Evolutionary conservation across 805 yeast species (phyloP), one percentile per base, ranked within the genome.

Genomic region (Zygoascus tannicola): DNA sequence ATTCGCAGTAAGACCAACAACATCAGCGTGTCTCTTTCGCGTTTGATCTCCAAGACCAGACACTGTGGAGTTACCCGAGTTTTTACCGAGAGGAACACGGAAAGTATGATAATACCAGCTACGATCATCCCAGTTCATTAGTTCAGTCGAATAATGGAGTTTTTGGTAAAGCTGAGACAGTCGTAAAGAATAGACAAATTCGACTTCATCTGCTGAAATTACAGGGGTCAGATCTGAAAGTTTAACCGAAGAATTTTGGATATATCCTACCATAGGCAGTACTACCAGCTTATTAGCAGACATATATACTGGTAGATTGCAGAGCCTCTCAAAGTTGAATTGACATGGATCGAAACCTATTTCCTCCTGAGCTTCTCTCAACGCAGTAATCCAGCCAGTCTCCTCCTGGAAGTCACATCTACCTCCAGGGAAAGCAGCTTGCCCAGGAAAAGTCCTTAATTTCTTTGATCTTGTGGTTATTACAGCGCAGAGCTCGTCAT

Each of bases 381-480:
- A 67, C 1, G 90, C 78, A 41, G 81, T 77, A 41, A 71, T 70
- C 75, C 83, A 81, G 8, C 48, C 33, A 5, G 33, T 36, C 22
- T 53, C 56, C 10, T 22, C 21, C 23, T 39, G 40, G 26, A 28
- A 59, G 59, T 85, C 94, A 5, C 86, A 81, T 55, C 78, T 80
- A 4, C 95, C 95, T 3, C 95, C 95, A 12, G 95, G 95, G 8
- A 85, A 67, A 2, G 92, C 80, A 10, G 83, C 77, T 60, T 85
- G 92, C 2, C 94, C 94, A 0, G 88, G 81, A 62, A 84, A 85
- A 44, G 71, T 73, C 43, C 78, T 69, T 53, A 85, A 67, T 35
- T 71, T 68, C 43, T 81, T 70, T 4, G 88, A 80, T 51, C 95
- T 60, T 47, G 80, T 79, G 1, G 94, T 85, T 35, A 85, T 58